These are phyloP conservation scores for Candolleomyces aberdarensis DNA, from an alignment of 768 basidiomycete species.

Conservation along the genomic window DNA sequence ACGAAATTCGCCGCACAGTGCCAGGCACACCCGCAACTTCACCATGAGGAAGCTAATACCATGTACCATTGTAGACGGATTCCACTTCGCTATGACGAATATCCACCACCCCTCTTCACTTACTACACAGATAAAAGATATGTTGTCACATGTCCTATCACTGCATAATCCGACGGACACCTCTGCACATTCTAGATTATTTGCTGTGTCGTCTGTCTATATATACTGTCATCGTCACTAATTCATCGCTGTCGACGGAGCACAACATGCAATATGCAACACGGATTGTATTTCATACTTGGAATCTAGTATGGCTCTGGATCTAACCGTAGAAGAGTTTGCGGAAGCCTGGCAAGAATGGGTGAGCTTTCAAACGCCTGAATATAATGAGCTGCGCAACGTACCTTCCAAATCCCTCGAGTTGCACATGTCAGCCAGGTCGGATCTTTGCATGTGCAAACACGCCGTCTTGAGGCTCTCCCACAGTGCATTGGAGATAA, in stretches of 20 bases:
- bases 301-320: not conserved
- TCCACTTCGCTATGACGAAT: not conserved
- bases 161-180: slow-evolving; percentile 6
- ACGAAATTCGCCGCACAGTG: not conserved
- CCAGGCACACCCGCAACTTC: slow-evolving; percentile 4
- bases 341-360: slow-evolving; percentile 20
- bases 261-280: not conserved
- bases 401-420: slow-evolving; percentile 62
- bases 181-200: not conserved
- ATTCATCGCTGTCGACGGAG: slow-evolving; percentile 2
- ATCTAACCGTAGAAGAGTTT: slow-evolving; percentile 17
- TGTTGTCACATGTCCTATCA: slow-evolving; percentile 5
- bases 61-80: slow-evolving; percentile 7
- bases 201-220: slow-evolving; percentile 2
- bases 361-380: not conserved
- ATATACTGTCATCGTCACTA: not conserved
- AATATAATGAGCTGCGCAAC: not conserved
- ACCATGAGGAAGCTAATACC: slow-evolving; percentile 1
- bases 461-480: slow-evolving; percentile 83
- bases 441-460: slow-evolving; percentile 73
- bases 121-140: slow-evolving; percentile 1
- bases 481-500: slow-evolving; percentile 81
- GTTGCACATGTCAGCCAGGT: slow-evolving; percentile 75
- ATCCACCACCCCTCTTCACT: slow-evolving; percentile 10
- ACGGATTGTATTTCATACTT: not conserved